Percentiles rank a stretch among this genome's conserved stretches.
Conservation (phyloP, 2,329 filamentous ascomycete genomes). For the Monosporascus ibericus region DNA sequence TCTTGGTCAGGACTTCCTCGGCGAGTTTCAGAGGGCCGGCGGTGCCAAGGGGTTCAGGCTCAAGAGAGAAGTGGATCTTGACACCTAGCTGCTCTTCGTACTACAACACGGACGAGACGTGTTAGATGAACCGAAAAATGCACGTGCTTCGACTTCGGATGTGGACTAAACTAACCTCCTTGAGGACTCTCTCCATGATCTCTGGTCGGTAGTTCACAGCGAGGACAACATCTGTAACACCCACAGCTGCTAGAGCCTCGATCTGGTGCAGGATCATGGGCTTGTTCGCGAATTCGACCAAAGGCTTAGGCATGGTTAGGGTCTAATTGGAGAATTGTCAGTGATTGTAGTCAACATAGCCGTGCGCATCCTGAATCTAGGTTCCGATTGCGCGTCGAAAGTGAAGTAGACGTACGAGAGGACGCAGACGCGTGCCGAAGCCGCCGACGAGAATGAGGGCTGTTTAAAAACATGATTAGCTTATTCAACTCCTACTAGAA, state of each 20-base stretch:
- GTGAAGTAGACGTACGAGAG: constrained; percentile 61
- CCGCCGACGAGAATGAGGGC: constrained; percentile 98
- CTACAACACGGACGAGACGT: constrained; percentile 33
- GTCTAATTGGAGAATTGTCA: constrained; percentile 52
- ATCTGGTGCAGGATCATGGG: constrained; percentile 99
- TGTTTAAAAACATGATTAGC: constrained; percentile 30
- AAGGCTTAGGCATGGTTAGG: constrained; percentile 90
- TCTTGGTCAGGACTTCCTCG: constrained; percentile 85
- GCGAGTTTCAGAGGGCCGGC: constrained; percentile 94
- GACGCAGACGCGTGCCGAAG: constrained; percentile 95
- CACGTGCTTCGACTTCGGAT: constrained; percentile 1
- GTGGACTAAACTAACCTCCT: constrained; percentile 58
- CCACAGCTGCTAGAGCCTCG: constrained; percentile 84
- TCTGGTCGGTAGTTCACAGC: constrained; percentile 98
- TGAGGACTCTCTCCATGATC: constrained; percentile 90
- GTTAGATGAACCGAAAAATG: constrained; percentile 9
- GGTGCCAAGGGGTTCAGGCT: constrained; percentile 90
- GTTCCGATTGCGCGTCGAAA: neutral
- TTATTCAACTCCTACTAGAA: neutral
- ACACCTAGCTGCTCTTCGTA: constrained; percentile 91
- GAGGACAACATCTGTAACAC: constrained; percentile 94
- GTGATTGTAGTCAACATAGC: neutral
- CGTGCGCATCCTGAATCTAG: neutral
- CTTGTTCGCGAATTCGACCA: constrained; percentile 98
- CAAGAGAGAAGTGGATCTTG: constrained; percentile 95